A percentile compares a stretch with the other conserved stretches of the same genome.
phyloP scores from a whole-genome alignment of 2,329 filamentous ascomycete species.

The Colletotrichum euphorbiae region DNA sequence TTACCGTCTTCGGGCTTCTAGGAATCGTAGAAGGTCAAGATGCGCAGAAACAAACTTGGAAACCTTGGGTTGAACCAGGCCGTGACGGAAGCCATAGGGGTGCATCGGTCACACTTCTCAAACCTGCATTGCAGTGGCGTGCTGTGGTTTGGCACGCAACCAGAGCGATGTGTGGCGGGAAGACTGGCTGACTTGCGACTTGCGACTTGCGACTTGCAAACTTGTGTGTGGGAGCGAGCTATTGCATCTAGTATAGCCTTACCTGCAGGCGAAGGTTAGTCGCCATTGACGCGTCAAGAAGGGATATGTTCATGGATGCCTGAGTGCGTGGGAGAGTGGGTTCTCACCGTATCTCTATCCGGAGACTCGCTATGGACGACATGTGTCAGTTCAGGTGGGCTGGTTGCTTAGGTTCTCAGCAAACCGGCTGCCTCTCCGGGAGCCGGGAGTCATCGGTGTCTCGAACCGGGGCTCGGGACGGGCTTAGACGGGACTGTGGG shows the following conservation, averaged over 20 bases:
- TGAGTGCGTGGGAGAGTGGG: constrained; percentile 15
- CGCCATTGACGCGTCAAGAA: constrained; percentile 1
- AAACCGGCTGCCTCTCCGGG: constrained; percentile 39
- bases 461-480: constrained; percentile 27
- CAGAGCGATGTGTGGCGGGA: background rate
- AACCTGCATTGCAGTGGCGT: constrained; percentile 29
- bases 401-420: constrained; percentile 9
- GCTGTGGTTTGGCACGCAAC: constrained; percentile 10
- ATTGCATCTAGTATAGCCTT: no score
- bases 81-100: constrained; percentile 29
- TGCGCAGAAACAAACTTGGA: background rate
- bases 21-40: background rate
- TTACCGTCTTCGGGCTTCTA: constrained; percentile 7
- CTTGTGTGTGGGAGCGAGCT: no score
- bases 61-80: constrained; percentile 11
- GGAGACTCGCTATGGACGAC: constrained; percentile 13
- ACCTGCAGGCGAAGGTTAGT: background rate
- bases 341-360: constrained; percentile 3
- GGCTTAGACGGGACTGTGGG: constrained; percentile 21
- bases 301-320: constrained; percentile 19
- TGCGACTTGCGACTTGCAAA: no score
- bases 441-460: constrained; percentile 27
- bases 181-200: constrained; percentile 12
- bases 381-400: constrained; percentile 27
- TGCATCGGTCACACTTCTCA: constrained; percentile 33